Conservation (phyloP, 768 basidiomycete species). For the Tricholomella constricta region DNA sequence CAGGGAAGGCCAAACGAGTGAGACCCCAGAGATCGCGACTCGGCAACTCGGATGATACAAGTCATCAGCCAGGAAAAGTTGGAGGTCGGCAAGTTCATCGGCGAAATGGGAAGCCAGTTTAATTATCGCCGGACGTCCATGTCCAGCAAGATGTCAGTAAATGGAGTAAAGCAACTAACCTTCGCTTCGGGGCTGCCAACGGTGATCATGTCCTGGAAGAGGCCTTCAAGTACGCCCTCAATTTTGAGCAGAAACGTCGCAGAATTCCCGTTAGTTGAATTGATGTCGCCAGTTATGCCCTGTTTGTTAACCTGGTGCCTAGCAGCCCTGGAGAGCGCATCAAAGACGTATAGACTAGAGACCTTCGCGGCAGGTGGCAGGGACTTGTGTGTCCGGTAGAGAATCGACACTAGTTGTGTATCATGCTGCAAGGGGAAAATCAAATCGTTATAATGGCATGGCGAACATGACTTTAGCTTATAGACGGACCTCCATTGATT, state of each 20-base stretch:
- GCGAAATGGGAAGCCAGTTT: background rate
- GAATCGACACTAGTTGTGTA: slow-evolving; percentile 81
- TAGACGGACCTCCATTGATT: slow-evolving; percentile 69
- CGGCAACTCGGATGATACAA: background rate
- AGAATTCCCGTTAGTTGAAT: slow-evolving; percentile 62
- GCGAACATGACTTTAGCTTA: background rate
- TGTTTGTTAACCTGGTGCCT: slow-evolving; percentile 68
- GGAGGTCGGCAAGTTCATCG: background rate
- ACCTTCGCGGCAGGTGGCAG: slow-evolving; percentile 71
- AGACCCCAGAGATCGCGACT: background rate
- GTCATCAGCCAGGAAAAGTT: background rate
- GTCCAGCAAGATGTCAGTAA: background rate
- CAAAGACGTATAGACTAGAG: slow-evolving; percentile 90
- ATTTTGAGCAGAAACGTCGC: slow-evolving; percentile 88
- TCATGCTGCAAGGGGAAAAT: slow-evolving; percentile 59
- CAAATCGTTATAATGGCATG: no score
- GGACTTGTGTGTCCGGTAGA: slow-evolving; percentile 88
- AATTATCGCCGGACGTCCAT: background rate
- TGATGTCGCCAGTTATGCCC: slow-evolving; percentile 55
- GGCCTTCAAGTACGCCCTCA: slow-evolving; percentile 86
- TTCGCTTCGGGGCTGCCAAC: slow-evolving; percentile 71
- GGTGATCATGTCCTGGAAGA: slow-evolving; percentile 82
- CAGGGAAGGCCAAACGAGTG: slow-evolving; percentile 1
- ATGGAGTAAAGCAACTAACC: slow-evolving; percentile 59
- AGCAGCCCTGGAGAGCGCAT: slow-evolving; percentile 88